phyloP scores from a whole-genome alignment of 2,329 filamentous ascomycete species.

The Pseudomassariella vexata region DNA sequence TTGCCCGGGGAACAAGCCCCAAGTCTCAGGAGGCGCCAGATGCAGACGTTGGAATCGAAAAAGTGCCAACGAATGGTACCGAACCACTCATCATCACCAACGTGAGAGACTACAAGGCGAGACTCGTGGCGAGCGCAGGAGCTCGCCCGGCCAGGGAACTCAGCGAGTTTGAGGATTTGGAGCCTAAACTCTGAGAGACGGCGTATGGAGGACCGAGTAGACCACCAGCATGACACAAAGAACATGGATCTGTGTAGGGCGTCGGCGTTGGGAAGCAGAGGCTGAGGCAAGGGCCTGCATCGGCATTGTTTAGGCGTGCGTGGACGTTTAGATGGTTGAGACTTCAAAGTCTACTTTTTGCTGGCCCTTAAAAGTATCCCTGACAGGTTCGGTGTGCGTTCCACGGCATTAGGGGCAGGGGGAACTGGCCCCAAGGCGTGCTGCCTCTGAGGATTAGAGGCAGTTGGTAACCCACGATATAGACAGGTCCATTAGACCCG shows the following conservation, averaged over 20 bases:
- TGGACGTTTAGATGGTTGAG: too few relatives aligned
- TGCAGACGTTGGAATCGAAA: constrained; percentile 23
- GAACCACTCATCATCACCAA: constrained; percentile 65
- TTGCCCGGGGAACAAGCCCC: constrained; percentile 59
- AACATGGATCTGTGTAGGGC: constrained; percentile 1
- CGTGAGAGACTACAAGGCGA: constrained; percentile 74
- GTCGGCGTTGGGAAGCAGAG: constrained; percentile 7
- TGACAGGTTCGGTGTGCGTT: too few relatives aligned
- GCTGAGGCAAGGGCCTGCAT: too few relatives aligned
- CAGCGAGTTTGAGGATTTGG: constrained; percentile 79
- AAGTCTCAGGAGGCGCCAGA: constrained; percentile 34
- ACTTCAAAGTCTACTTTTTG: too few relatives aligned
- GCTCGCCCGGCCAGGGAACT: constrained; percentile 69
- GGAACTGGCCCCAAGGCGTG: too few relatives aligned
- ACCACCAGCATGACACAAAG: not conserved
- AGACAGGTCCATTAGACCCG: too few relatives aligned
- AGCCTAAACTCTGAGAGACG: constrained; percentile 64
- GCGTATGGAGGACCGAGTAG: not conserved
- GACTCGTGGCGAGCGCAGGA: constrained; percentile 66
- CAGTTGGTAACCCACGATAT: too few relatives aligned
- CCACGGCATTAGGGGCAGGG: too few relatives aligned
- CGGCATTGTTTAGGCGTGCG: too few relatives aligned
- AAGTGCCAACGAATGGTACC: constrained; percentile 38
- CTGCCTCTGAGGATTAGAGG: too few relatives aligned
- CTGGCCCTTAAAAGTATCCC: too few relatives aligned